phyloP scores from a whole-genome alignment of 108 stramenopile genomes.

The Nitzschia inconspicua region DNA sequence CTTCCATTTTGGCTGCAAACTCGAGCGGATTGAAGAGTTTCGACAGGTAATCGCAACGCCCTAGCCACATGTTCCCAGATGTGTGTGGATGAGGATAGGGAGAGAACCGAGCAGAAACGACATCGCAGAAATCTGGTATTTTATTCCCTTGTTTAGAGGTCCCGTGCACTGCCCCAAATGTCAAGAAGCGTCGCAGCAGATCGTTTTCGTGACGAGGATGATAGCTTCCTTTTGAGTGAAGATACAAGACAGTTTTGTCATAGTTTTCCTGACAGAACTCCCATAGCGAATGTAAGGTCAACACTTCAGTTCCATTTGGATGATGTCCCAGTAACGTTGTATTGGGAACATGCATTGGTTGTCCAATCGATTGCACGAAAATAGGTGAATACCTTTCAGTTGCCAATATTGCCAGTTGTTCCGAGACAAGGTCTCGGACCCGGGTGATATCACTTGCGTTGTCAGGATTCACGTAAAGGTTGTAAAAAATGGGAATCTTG shows the following conservation, averaged over 20 bases:
- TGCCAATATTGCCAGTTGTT: constrained; percentile 2
- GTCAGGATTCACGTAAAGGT: neutral
- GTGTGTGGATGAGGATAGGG: constrained; percentile 1
- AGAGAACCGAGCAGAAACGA: constrained; percentile 8
- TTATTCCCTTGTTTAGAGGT: neutral
- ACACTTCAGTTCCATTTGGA: neutral
- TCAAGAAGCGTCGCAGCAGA: constrained; percentile 2
- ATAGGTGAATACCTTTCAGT: neutral
- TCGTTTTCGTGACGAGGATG: neutral
- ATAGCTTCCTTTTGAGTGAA: constrained; percentile 15
- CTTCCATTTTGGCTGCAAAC: neutral
- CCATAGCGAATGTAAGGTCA: constrained; percentile 4
- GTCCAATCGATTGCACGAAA: constrained; percentile 1
- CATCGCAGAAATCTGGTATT: neutral
- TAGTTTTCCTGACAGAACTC: neutral
- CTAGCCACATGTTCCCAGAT: constrained; percentile 13
- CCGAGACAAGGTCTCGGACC: neutral
- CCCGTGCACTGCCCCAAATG: constrained; percentile 2
- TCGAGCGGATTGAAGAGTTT: neutral
- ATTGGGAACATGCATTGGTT: neutral
- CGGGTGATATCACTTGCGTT: neutral
- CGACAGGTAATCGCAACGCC: constrained; percentile 10
- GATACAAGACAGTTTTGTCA: constrained; percentile 1
- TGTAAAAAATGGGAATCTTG: constrained; percentile 12
- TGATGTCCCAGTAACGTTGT: neutral